Percentiles rank a stretch among this genome's conserved stretches.
These are phyloP conservation scores for Alisma plantagoaquatica DNA, from an alignment of 106 monocot genomes.

Conservation along the genomic window DNA sequence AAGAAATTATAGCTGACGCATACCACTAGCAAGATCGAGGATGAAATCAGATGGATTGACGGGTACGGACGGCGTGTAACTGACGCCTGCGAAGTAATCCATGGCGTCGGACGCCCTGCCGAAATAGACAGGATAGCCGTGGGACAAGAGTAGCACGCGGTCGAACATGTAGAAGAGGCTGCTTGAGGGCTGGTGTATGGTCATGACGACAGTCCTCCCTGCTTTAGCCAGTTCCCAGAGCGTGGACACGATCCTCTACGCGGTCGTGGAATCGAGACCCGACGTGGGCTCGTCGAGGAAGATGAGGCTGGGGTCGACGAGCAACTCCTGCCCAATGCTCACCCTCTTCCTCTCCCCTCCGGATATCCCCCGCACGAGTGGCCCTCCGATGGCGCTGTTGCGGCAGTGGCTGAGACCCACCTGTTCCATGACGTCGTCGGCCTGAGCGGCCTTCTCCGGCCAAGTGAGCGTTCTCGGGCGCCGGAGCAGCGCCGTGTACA, in stretches of 20 bases:
- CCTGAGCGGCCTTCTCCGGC: conserved; percentile 4
- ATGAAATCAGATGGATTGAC: conserved; percentile 26
- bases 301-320: conserved; percentile 16
- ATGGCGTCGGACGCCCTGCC: conserved; percentile 9
- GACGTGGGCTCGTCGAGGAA: conserved; percentile 27
- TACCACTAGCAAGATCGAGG: conserved; percentile 19
- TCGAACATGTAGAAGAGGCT: conserved; percentile 24
- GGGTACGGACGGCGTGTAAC: conserved; percentile 4
- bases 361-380: conserved; percentile 6
- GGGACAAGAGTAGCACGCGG: conserved; percentile 10
- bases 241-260: conserved; percentile 10
- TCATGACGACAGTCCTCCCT: conserved; percentile 20
- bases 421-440: conserved; percentile 4
- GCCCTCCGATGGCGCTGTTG: conserved; percentile 14
- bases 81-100: conserved; percentile 5
- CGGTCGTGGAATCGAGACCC: conserved; percentile 21
- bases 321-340: conserved; percentile 26
- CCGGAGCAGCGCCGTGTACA: conserved; percentile 28
- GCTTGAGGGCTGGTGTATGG: conserved; percentile 25
- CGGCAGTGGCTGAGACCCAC: conserved; percentile 15
- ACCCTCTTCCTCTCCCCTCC: conserved; percentile 29
- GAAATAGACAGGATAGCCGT: conserved; percentile 10
- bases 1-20: too few species aligned
- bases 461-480: conserved; percentile 13
- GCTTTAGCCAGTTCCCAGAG: conserved; percentile 5